Percentiles rank a stretch among this genome's conserved stretches.
Evolutionary conservation across 352 stramenopile species (phyloP).

Genomic region (Pythium phragmiticola): DNA sequence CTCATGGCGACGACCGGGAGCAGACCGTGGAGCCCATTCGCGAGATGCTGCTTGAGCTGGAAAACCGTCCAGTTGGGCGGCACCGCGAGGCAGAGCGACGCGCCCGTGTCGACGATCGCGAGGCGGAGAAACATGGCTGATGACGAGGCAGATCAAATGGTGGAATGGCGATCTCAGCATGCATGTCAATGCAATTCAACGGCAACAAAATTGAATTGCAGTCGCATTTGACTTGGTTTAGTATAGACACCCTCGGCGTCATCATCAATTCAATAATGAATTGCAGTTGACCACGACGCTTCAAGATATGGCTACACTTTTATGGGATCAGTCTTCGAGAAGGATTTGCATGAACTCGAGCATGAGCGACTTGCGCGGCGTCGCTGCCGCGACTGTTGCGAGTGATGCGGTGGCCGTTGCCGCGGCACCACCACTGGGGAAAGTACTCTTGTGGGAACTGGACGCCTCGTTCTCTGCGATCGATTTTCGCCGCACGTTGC

Average conservation of each 20-base stretch:
- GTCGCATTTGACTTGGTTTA: neutral
- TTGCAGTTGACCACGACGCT: neutral
- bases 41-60: conserved; percentile 12
- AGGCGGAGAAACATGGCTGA: neutral
- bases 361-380: conserved; percentile 26
- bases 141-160: neutral
- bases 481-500: conserved; percentile 37
- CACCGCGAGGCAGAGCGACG: neutral
- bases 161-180: neutral
- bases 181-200: neutral
- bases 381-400: neutral
- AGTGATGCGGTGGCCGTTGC: neutral
- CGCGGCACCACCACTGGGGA: neutral
- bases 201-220: conserved; percentile 1
- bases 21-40: neutral
- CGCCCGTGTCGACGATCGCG: neutral
- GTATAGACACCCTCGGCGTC: neutral
- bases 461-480: too few species aligned
- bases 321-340: conserved; percentile 26
- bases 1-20: neutral
- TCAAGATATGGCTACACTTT: conserved; percentile 1
- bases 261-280: conserved; percentile 10
- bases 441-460: neutral
- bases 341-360: conserved; percentile 35
- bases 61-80: conserved; percentile 1